Evolutionary conservation across 176 grass and related monocot species (phyloP), one percentile per base, ranked within the genome.

Genomic region (Juncus inflexus): DNA sequence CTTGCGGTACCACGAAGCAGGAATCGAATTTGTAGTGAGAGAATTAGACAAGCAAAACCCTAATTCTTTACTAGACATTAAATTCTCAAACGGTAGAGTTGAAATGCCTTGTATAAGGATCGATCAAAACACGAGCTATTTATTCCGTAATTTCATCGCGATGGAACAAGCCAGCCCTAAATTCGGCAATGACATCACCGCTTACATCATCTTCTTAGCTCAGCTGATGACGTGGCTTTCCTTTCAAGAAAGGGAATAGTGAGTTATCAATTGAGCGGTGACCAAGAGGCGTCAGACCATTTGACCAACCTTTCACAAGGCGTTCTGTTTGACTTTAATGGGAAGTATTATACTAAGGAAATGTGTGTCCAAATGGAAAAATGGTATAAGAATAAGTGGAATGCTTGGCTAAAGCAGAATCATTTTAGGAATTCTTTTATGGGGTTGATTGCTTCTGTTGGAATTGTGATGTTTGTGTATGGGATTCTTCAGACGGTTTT

Each of bases 201-300:
- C 38, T 5, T 64, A 45, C 42, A 42, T 45, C 9, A 16, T 45
- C 12, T 45, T 64, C 12, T 41, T 64, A 42, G 35, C 62, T 7
- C 38, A 64, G 12, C 10, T 64, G 7, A 64, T 64, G 42, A 41
- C 15, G 6, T 38, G 42, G 6, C 13, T 64, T 12, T 47, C 38
- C 15, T 64, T 45, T 6, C 12, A 41, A 47, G 43, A 6, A 47
- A 47, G 9, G 43, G 43, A 37, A 64, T 45, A 4, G 59, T 62
- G 59, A 62, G 36, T 28, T 28, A 39, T 38, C 35, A 62, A 38
- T 4, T 62, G 19, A 15, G 35, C 5, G 36, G 11, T 11, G 0
- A 62, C 19, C 28, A 62, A 38, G 59, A 62, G 35, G 59, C 59
- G n/a, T 62, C 35, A n/a, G 35, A 62, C 28, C 59, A 62, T 12